A percentile compares a stretch with the other conserved stretches of the same genome.
phyloP scores from a whole-genome alignment of 2,329 filamentous ascomycete genomes.

The Rhexocercosporidium sp. region DNA sequence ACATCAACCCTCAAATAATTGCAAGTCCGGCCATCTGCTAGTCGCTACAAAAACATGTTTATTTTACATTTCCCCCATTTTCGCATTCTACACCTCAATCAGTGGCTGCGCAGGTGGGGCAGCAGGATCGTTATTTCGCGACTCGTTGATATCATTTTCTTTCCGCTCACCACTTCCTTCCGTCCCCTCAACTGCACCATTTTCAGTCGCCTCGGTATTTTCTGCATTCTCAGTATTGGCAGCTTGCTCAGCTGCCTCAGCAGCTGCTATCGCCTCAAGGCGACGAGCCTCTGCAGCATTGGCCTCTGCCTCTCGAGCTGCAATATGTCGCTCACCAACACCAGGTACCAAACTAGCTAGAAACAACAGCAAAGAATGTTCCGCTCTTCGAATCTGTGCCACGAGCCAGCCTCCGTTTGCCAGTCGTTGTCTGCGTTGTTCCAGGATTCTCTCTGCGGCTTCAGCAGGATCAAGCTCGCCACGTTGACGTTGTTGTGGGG shows the following conservation, averaged over 20 bases:
- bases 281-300: constrained; percentile 38
- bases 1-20: background rate
- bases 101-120: constrained; percentile 24
- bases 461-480: constrained; percentile 53
- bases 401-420: constrained; percentile 56
- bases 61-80: background rate
- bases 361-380: constrained; percentile 66
- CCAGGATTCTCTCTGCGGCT: constrained; percentile 60
- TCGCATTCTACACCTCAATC: constrained; percentile 21
- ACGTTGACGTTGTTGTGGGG: constrained; percentile 21
- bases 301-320: constrained; percentile 41
- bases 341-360: constrained; percentile 70
- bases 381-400: constrained; percentile 57
- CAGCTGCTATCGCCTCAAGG: constrained; percentile 33
- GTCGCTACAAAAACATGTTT: background rate
- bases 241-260: constrained; percentile 29
- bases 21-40: background rate
- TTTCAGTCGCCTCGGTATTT: background rate
- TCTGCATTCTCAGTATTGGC: constrained; percentile 15
- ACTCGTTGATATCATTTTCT: constrained; percentile 11
- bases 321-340: constrained; percentile 68
- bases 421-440: constrained; percentile 46
- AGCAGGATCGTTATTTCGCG: constrained; percentile 12
- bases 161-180: background rate
- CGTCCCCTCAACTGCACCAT: background rate